phyloP scores from a whole-genome alignment of 108 stramenopile species.

The Fistulifera solaris region DNA sequence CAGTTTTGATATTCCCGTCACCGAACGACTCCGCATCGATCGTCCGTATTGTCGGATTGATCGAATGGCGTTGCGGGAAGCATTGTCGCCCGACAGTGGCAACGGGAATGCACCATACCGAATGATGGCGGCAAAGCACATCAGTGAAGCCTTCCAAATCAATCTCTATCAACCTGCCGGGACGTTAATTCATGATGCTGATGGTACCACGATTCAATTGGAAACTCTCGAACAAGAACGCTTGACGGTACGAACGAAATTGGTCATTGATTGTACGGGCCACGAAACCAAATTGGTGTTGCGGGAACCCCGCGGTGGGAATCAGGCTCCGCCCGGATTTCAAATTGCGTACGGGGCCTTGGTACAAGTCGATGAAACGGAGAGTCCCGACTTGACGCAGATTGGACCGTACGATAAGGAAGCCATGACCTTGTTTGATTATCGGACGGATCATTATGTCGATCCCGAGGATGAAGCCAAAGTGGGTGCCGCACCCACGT shows the following conservation, averaged over 20 bases:
- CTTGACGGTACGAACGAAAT: slow-evolving; percentile 57
- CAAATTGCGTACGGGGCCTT: slow-evolving; percentile 93
- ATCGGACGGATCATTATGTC: slow-evolving; percentile 85
- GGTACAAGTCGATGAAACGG: slow-evolving; percentile 60
- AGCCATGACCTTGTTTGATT: slow-evolving; percentile 95
- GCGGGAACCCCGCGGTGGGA: slow-evolving; percentile 50
- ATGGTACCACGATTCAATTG: slow-evolving; percentile 47
- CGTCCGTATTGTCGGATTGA: slow-evolving; percentile 82
- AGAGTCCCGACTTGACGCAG: slow-evolving; percentile 28
- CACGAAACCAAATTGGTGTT: slow-evolving; percentile 80
- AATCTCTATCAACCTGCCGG: slow-evolving; percentile 74
- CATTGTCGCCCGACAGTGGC: slow-evolving; percentile 27
- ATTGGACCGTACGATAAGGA: slow-evolving; percentile 87
- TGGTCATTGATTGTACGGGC: slow-evolving; percentile 89
- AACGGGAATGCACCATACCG: slow-evolving; percentile 28
- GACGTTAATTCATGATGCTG: slow-evolving; percentile 53
- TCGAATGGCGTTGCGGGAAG: slow-evolving; percentile 44
- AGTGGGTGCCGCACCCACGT: slow-evolving; percentile 61
- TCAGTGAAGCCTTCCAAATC: slow-evolving; percentile 48
- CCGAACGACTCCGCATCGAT: slow-evolving; percentile 58
- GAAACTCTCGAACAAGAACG: slow-evolving; percentile 26
- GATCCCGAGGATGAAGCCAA: slow-evolving; percentile 23
- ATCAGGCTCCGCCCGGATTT: slow-evolving; percentile 59
- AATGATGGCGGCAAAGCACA: slow-evolving; percentile 54
- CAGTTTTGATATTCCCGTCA: slow-evolving; percentile 70